Conservation (phyloP, 345 rosid species). For the Carallia brachiata region DNA sequence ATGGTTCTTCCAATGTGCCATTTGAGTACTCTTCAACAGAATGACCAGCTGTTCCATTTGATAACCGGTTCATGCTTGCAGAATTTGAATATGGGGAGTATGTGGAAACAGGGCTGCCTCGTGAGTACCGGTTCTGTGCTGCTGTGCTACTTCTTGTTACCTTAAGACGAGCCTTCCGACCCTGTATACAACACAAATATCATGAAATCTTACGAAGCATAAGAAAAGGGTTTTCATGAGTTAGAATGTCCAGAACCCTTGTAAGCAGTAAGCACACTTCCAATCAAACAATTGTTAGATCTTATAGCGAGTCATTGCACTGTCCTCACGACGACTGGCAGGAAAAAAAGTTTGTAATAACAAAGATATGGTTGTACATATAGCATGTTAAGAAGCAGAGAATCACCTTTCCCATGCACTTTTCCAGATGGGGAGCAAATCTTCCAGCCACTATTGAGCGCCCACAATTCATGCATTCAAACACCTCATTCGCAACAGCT, state of each 20-base stretch:
- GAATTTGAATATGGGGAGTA: conserved; percentile 54
- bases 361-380: no score
- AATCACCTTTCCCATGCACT: conserved; percentile 97
- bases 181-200: conserved; percentile 39
- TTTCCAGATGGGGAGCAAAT: conserved; percentile 94
- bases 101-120: conserved; percentile 55
- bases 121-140: conserved; percentile 65
- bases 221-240: not conserved
- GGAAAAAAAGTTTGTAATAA: not conserved
- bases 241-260: not conserved
- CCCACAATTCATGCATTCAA: conserved; percentile 94
- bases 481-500: conserved; percentile 69
- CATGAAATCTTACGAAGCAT: not conserved
- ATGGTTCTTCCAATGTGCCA: conserved; percentile 47
- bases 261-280: not conserved
- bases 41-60: conserved; percentile 56
- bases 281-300: not conserved
- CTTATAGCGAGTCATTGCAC: not conserved
- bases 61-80: conserved; percentile 42
- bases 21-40: conserved; percentile 58
- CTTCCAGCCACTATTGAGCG: conserved; percentile 82
- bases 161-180: conserved; percentile 83
- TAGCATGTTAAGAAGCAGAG: not conserved
- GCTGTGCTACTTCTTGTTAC: conserved; percentile 73
- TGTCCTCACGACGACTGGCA: not conserved